phyloP scores from a whole-genome alignment of 495 filamentous ascomycete species.

The Tuber calosporum region DNA sequence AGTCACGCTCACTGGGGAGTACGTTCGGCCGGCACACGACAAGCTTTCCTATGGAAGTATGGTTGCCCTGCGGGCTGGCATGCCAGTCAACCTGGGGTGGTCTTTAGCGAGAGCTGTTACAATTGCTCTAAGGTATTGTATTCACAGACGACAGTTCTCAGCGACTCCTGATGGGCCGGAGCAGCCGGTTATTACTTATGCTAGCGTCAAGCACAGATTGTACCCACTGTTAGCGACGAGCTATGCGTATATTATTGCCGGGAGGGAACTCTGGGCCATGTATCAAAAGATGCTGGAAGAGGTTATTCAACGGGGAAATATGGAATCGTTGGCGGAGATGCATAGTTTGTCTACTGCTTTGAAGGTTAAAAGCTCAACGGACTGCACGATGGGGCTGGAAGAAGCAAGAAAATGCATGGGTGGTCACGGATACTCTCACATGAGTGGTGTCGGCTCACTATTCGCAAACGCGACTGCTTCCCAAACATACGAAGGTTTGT shows the following conservation, averaged over 20 bases:
- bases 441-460: conserved; percentile 60
- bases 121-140: conserved; percentile 63
- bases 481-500: conserved; percentile 52
- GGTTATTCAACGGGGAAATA: conserved; percentile 51
- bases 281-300: conserved; percentile 50
- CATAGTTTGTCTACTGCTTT: conserved; percentile 68
- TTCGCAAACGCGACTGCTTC: conserved; percentile 66
- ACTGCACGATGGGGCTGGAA: conserved; percentile 62
- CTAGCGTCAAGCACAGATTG: conserved; percentile 66
- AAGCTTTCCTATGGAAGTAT: conserved; percentile 64
- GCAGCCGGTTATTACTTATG: conserved; percentile 66
- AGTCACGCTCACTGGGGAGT: conserved; percentile 57
- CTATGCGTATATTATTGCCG: conserved; percentile 68
- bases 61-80: conserved; percentile 64
- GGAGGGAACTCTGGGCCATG: conserved; percentile 58
- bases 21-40: conserved; percentile 56
- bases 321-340: conserved; percentile 59
- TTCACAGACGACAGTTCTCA: conserved; percentile 61
- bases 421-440: conserved; percentile 65
- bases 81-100: conserved; percentile 60
- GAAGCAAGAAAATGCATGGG: conserved; percentile 64
- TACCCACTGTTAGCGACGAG: conserved; percentile 64
- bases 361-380: conserved; percentile 61
- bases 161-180: conserved; percentile 46
- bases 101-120: conserved; percentile 67